phyloP scores from a whole-genome alignment of 495 filamentous ascomycete species.

The Symbiotaphrina buchneri region DNA sequence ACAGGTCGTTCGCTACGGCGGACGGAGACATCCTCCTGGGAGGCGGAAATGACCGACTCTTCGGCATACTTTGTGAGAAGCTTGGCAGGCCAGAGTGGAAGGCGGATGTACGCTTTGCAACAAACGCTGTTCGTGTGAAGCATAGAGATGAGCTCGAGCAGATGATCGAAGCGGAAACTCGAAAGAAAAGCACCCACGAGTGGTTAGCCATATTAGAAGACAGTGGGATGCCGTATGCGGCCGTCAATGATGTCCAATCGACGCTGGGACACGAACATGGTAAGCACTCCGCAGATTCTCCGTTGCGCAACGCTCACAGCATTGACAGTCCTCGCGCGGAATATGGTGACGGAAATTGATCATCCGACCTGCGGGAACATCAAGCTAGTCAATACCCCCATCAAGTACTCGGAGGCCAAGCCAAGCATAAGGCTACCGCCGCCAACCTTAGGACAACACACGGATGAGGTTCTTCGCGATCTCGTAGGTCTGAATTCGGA shows the following conservation, averaged over 20 bases:
- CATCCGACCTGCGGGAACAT: conserved; percentile 68
- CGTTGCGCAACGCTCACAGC: background rate
- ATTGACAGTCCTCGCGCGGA: conserved; percentile 42
- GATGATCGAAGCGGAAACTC: conserved; percentile 51
- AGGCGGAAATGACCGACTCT: conserved; percentile 83
- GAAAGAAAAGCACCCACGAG: conserved; percentile 61
- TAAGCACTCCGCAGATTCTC: conserved; percentile 11
- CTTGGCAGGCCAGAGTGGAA: conserved; percentile 65
- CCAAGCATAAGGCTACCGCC: conserved; percentile 62
- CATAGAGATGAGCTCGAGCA: conserved; percentile 54
- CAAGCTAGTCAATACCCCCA: conserved; percentile 80
- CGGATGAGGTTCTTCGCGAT: conserved; percentile 54
- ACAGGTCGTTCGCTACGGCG: conserved; percentile 73
- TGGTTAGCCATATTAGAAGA: conserved; percentile 81
- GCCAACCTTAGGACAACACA: conserved; percentile 80
- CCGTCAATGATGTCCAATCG: conserved; percentile 75
- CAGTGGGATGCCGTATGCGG: conserved; percentile 83
- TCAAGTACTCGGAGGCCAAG: conserved; percentile 74
- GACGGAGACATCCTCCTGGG: conserved; percentile 87
- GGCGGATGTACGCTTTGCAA: conserved; percentile 45
- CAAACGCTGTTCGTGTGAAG: conserved; percentile 64
- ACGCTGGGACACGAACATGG: conserved; percentile 70
- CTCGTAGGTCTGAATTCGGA: conserved; percentile 19
- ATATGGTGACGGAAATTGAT: conserved; percentile 75
- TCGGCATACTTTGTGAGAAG: conserved; percentile 62